Evolutionary conservation across 192 early-diverging fungal genomes (phyloP).

Genomic region (Coemansia sp.): DNA sequence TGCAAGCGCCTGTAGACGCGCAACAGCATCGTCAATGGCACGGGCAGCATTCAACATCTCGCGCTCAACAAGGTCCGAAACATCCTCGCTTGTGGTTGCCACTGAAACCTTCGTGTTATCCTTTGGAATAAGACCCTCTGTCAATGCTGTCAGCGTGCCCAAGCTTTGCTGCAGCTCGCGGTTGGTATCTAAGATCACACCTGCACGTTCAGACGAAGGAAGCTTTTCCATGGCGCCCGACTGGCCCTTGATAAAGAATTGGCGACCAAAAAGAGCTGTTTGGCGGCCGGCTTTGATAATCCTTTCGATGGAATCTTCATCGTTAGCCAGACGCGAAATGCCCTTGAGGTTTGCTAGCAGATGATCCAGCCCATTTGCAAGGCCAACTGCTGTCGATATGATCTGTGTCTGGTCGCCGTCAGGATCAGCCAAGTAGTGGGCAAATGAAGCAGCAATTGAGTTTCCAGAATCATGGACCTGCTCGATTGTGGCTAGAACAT

Average conservation of each 20-base stretch:
- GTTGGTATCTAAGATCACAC: constrained; percentile 73
- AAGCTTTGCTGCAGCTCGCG: constrained; percentile 75
- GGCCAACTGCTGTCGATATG: constrained; percentile 74
- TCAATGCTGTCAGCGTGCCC: constrained; percentile 67
- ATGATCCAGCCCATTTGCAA: constrained; percentile 80
- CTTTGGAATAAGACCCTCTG: constrained; percentile 73
- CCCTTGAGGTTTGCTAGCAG: constrained; percentile 90
- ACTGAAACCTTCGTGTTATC: constrained; percentile 53
- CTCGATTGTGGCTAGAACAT: constrained; percentile 89
- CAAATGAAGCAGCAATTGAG: constrained; percentile 62
- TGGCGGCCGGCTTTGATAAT: constrained; percentile 67
- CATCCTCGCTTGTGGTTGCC: constrained; percentile 62
- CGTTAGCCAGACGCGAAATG: constrained; percentile 75
- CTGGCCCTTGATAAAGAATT: constrained; percentile 89
- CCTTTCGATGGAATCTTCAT: constrained; percentile 78
- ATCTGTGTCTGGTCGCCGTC: constrained; percentile 85
- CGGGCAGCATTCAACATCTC: constrained; percentile 91
- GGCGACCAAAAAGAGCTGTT: constrained; percentile 65
- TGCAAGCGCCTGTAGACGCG: constrained; percentile 77
- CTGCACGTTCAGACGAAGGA: constrained; percentile 63
- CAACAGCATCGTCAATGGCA: constrained; percentile 89
- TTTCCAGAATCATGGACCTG: constrained; percentile 68
- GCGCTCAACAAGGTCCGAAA: constrained; percentile 89
- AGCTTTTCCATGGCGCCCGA: constrained; percentile 68
- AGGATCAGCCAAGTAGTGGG: constrained; percentile 46